Percentiles rank a stretch among this genome's conserved stretches.
These are phyloP conservation scores for Lactifluus subvellereus DNA, from an alignment of 768 basidiomycete genomes.

Conservation along the genomic window DNA sequence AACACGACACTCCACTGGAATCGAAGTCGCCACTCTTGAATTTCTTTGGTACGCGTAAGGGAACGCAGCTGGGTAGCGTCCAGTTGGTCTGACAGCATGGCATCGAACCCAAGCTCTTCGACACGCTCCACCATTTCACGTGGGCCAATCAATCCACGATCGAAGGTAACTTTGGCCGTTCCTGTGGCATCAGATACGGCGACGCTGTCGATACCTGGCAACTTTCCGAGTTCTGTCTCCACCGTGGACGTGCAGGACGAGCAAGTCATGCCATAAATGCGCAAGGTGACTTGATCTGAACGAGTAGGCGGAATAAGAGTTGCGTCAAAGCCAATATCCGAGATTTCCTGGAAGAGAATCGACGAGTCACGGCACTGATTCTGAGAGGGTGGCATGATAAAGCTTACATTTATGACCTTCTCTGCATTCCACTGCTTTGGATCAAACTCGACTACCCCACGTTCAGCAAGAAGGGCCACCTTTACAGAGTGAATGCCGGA, in stretches of 20 bases:
- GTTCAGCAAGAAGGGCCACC: conserved; percentile 96
- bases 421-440: conserved; percentile 71
- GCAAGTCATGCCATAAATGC: conserved; percentile 90
- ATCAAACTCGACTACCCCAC: conserved; percentile 88
- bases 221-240: conserved; percentile 56
- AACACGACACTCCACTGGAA: conserved; percentile 71
- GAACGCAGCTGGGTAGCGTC: conserved; percentile 82
- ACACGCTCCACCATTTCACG: conserved; percentile 87
- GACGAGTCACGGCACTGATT: not conserved
- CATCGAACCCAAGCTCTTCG: conserved; percentile 87
- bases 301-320: conserved; percentile 60
- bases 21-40: conserved; percentile 80
- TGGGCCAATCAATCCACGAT: conserved; percentile 63
- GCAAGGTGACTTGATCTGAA: conserved; percentile 64
- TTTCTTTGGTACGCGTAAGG: conserved; percentile 84
- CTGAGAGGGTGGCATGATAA: not conserved
- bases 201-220: conserved; percentile 71
- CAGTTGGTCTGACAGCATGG: conserved; percentile 72
- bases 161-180: conserved; percentile 70
- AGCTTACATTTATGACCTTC: conserved; percentile 70
- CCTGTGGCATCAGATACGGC: conserved; percentile 73
- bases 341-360: conserved; percentile 61
- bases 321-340: conserved; percentile 90
- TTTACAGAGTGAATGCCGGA: conserved; percentile 88
- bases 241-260: conserved; percentile 74